Percentiles rank a stretch among this genome's conserved stretches.
Evolutionary conservation across 192 early-diverging fungal species (phyloP).

Genomic region (Entophlyctis helioformis): DNA sequence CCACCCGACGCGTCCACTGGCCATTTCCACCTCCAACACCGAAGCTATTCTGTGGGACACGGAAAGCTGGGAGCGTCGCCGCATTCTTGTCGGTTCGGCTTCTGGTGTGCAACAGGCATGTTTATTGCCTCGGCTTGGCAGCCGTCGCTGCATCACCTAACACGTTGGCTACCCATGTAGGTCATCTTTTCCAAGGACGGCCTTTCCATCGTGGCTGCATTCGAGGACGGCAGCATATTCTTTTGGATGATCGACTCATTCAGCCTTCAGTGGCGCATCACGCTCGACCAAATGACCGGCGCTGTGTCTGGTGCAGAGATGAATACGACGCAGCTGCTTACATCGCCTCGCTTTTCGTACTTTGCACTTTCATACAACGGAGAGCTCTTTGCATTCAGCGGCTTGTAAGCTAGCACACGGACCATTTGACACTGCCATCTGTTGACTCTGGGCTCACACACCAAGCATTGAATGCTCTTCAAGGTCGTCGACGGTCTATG

Average conservation of each 20-base stretch:
- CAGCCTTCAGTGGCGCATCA: slow-evolving; percentile 24
- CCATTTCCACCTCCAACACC: slow-evolving; percentile 15
- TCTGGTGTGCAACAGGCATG: slow-evolving; percentile 23
- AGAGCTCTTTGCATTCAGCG: slow-evolving; percentile 31
- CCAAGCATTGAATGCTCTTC: not conserved
- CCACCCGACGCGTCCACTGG: slow-evolving; percentile 24
- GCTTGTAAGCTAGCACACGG: slow-evolving; percentile 17
- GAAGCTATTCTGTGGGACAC: slow-evolving; percentile 43
- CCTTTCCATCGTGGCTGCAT: slow-evolving; percentile 21
- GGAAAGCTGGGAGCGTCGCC: slow-evolving; percentile 31
- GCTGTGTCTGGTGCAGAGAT: slow-evolving; percentile 4
- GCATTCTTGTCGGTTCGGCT: slow-evolving; percentile 22
- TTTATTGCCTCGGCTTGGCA: too few species aligned
- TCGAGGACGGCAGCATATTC: slow-evolving; percentile 31
- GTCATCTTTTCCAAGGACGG: slow-evolving; percentile 23
- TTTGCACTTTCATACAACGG: slow-evolving; percentile 9
- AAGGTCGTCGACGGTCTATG: slow-evolving; percentile 25
- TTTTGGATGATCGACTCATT: slow-evolving; percentile 33
- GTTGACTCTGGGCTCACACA: too few species aligned
- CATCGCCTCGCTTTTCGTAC: not conserved
- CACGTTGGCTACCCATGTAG: slow-evolving; percentile 4
- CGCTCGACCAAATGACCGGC: slow-evolving; percentile 13
- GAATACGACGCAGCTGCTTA: too few species aligned
- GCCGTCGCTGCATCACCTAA: too few species aligned
- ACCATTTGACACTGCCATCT: too few species aligned